These are phyloP conservation scores for Saccharomycopsis capsularis DNA, from an alignment of 805 yeast species.

Conservation along the genomic window DNA sequence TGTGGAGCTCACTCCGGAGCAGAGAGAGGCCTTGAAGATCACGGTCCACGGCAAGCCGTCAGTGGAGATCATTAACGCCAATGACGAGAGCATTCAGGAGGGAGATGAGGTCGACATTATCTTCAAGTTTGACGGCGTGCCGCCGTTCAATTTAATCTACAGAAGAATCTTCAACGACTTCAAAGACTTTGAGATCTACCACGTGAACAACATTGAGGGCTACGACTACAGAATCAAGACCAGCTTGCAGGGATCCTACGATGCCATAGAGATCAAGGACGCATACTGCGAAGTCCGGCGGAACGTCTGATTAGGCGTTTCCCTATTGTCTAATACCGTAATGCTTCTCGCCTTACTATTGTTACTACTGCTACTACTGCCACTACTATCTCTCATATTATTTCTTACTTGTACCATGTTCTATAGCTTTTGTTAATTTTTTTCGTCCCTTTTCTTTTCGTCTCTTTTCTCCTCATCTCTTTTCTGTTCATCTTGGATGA, in stretches of 20 bases:
- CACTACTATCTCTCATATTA: too few relatives aligned
- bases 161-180: constrained; percentile 16
- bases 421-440: background rate
- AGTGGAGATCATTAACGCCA: constrained; percentile 64
- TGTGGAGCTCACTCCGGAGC: constrained; percentile 23
- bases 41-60: constrained; percentile 58
- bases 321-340: background rate
- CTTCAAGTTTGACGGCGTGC: constrained; percentile 68
- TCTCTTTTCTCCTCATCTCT: background rate
- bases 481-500: background rate
- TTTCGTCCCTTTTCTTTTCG: background rate
- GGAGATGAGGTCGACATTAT: constrained; percentile 89
- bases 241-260: constrained; percentile 87
- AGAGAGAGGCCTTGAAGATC: constrained; percentile 29
- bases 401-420: background rate
- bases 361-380: too few relatives aligned
- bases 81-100: constrained; percentile 80
- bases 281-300: constrained; percentile 49
- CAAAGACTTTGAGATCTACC: constrained; percentile 24
- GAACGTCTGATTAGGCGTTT: background rate
- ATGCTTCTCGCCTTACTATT: background rate
- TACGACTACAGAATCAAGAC: constrained; percentile 67
- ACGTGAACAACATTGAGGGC: constrained; percentile 55
- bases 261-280: constrained; percentile 85
- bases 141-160: constrained; percentile 82